Evolutionary conservation across 371 early-diverging fungal species (phyloP), one percentile per base, ranked within the genome.

Genomic region (Mucor indicus): DNA sequence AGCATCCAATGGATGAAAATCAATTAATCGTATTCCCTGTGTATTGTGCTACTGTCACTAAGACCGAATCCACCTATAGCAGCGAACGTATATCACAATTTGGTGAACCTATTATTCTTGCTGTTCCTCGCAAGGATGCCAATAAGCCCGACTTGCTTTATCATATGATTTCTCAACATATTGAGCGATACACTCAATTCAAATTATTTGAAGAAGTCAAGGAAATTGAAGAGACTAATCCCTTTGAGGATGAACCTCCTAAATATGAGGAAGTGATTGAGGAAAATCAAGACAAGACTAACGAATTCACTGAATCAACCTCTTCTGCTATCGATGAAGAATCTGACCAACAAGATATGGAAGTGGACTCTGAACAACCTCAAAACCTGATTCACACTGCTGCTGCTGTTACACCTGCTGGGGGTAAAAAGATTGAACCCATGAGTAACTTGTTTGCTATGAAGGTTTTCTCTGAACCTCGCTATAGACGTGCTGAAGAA

Each of bases 371-470:
- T 25, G 44, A 25, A 13, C 31, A 29, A 7, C 46, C 45, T 16
- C 20, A 67, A 25, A 48, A 55, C 16, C 59, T 55, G 2, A 64
- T 71, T n/a, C 69, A 67, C 27, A 75, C 67, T 10, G 63, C 72
- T 30, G 76, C 76, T 5, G 72, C 76, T n/a, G 68, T 72, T 1
- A 66, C 64, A 1, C 57, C 69, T 1, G 69, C 72, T 10, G 69
- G 72, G 1, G 72, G 70, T 32, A 57, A 61, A 16, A 47, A 48
- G 19, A 45, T 67, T 20, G 64, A 57, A 9, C 69, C 69, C 9
- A 69, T 72, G 56, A 44, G 40, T 8, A 72, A 72, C 10, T 52
- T 75, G 15, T 75, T 75, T 36, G 46, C 63, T 0, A 72, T 75
- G 62, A 72, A 72, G 27, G 60, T 72, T 2, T 64, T 69, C 15